Evolutionary conservation across 1,284 basidiomycete genomes (phyloP).

Genomic region (Mrakiaceae sp.): DNA sequence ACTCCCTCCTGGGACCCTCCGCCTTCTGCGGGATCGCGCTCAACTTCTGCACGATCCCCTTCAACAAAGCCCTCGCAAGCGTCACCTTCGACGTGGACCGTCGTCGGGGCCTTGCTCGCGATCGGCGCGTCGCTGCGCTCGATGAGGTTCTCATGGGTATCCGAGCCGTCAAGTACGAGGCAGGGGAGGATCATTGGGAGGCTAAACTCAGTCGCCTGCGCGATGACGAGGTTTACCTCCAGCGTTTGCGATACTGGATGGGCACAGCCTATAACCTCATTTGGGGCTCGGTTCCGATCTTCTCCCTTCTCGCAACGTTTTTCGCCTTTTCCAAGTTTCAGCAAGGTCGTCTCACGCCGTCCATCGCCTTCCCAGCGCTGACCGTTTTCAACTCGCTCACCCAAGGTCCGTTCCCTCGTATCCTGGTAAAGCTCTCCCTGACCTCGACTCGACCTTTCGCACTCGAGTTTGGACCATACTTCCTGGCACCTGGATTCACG

Average conservation of each 20-base stretch:
- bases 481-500: slow-evolving; percentile 1
- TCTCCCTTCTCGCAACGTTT: slow-evolving; percentile 24
- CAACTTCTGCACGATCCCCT: slow-evolving; percentile 5
- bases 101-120: background rate
- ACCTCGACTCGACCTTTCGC: slow-evolving; percentile 5
- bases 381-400: slow-evolving; percentile 23
- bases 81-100: slow-evolving; percentile 11
- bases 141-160: slow-evolving; percentile 15
- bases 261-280: slow-evolving; percentile 34
- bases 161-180: slow-evolving; percentile 10
- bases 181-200: slow-evolving; percentile 11
- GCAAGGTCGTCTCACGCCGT: slow-evolving; percentile 25
- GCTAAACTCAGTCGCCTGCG: slow-evolving; percentile 3
- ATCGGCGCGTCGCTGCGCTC: slow-evolving; percentile 4
- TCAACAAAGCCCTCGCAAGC: slow-evolving; percentile 10
- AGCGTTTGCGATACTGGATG: slow-evolving; percentile 32
- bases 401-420: background rate
- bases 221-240: slow-evolving; percentile 24
- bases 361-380: slow-evolving; percentile 32
- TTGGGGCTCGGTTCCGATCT: slow-evolving; percentile 18
- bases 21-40: slow-evolving; percentile 7
- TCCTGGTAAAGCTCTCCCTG: background rate
- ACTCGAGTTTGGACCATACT: slow-evolving; percentile 20
- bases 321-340: slow-evolving; percentile 31
- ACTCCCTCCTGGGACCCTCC: slow-evolving; percentile 7